phyloP scores from a whole-genome alignment of 805 yeast species.

The Metschnikowia orientalis region DNA sequence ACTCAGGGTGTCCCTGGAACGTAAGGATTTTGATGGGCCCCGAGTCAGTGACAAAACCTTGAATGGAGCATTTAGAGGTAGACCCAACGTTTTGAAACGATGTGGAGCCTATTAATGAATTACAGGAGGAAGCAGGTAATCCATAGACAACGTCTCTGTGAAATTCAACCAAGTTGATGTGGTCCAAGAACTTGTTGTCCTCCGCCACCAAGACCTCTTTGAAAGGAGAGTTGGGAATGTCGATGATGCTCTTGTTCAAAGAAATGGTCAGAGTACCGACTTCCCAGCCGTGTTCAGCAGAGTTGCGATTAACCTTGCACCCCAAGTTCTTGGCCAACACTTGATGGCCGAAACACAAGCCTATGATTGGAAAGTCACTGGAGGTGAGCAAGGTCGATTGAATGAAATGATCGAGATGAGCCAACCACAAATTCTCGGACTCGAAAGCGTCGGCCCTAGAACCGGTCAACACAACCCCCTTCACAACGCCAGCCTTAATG shows the following conservation, averaged over 20 bases:
- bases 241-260: slow-evolving; percentile 39
- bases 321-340: slow-evolving; percentile 65
- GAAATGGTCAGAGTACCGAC: slow-evolving; percentile 52
- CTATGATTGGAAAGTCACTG: slow-evolving; percentile 47
- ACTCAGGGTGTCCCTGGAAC: slow-evolving; percentile 92
- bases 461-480: slow-evolving; percentile 50
- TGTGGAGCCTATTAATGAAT: slow-evolving; percentile 19
- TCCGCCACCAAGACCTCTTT: slow-evolving; percentile 34
- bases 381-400: slow-evolving; percentile 14
- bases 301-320: slow-evolving; percentile 50
- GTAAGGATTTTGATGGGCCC: slow-evolving; percentile 51
- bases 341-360: slow-evolving; percentile 89
- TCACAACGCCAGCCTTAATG: slow-evolving; percentile 24
- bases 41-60: slow-evolving; percentile 53
- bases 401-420: slow-evolving; percentile 34
- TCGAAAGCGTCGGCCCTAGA: slow-evolving; percentile 47
- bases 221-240: slow-evolving; percentile 23
- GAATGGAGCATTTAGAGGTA: slow-evolving; percentile 53
- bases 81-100: slow-evolving; percentile 44
- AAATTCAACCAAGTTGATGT: slow-evolving; percentile 33
- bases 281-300: slow-evolving; percentile 62
- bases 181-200: slow-evolving; percentile 50
- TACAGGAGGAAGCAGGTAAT: slow-evolving; percentile 32
- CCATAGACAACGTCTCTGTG: slow-evolving; percentile 39
- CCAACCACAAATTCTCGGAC: slow-evolving; percentile 39